Conservation (phyloP, 1,284 basidiomycete species). For the Ustilago trichophora region DNA sequence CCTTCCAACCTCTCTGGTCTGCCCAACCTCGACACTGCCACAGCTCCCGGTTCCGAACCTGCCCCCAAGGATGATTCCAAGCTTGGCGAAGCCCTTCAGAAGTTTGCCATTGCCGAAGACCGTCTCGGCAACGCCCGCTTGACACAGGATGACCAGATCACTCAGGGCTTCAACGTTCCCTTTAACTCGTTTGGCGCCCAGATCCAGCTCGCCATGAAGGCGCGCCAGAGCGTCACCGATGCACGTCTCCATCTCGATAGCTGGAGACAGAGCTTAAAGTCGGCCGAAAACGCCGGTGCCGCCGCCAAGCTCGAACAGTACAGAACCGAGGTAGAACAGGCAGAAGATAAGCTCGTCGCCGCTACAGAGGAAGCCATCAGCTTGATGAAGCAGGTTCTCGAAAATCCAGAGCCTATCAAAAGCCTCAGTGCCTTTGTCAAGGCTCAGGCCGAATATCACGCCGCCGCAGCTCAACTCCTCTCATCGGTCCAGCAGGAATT, state of each 20-base stretch:
- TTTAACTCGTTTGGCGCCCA: conserved; percentile 71
- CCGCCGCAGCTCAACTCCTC: conserved; percentile 77
- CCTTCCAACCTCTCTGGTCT: conserved; percentile 53
- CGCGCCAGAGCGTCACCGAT: conserved; percentile 60
- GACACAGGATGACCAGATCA: conserved; percentile 81
- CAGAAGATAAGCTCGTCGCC: conserved; percentile 76
- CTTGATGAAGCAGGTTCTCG: conserved; percentile 95
- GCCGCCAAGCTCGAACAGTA: conserved; percentile 53
- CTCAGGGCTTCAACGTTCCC: conserved; percentile 81
- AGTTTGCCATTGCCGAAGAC: conserved; percentile 86
- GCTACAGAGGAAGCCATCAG: conserved; percentile 98
- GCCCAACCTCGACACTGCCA: conserved; percentile 40
- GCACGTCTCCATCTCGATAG: conserved; percentile 64
- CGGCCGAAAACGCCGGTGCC: conserved; percentile 50
- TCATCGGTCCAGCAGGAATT: conserved; percentile 81
- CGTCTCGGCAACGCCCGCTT: conserved; percentile 85
- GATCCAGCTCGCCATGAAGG: conserved; percentile 63
- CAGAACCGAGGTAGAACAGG: conserved; percentile 62
- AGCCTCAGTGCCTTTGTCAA: conserved; percentile 91
- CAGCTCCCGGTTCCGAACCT: conserved; percentile 26
- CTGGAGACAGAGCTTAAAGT: conserved; percentile 62
- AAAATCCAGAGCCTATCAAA: conserved; percentile 95
- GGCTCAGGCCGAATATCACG: conserved; percentile 85
- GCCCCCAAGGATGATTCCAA: conserved; percentile 48
- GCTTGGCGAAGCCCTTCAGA: conserved; percentile 76